phyloP scores from a whole-genome alignment of 305 asterid genomes.

The Petunia hybrid region DNA sequence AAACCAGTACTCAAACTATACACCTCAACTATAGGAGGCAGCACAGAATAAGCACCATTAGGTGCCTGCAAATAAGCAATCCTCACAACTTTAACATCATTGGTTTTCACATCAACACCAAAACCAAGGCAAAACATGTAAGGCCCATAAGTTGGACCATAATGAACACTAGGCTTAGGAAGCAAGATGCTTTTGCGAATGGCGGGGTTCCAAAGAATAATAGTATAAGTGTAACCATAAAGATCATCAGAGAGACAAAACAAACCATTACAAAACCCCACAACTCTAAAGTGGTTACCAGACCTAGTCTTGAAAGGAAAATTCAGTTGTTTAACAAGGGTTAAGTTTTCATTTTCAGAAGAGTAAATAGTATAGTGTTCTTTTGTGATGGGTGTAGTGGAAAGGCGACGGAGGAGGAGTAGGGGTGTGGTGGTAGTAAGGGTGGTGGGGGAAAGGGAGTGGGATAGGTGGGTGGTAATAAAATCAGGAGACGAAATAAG shows the following conservation, averaged over 20 bases:
- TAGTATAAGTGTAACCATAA: neutral
- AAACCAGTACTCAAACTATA: slow-evolving; percentile 21
- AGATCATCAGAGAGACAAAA: slow-evolving; percentile 33
- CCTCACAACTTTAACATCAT: neutral
- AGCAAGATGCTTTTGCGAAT: slow-evolving; percentile 30
- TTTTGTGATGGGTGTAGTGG: neutral
- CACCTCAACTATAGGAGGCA: slow-evolving; percentile 34
- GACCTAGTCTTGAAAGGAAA: slow-evolving; percentile 35
- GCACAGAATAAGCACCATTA: neutral
- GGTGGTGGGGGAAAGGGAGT: no score
- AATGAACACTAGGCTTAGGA: slow-evolving; percentile 31
- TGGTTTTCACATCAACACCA: neutral
- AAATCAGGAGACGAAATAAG: slow-evolving; percentile 33
- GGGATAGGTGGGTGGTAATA: slow-evolving; percentile 18
- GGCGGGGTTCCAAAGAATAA: slow-evolving; percentile 40
- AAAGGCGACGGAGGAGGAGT: neutral
- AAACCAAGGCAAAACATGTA: slow-evolving; percentile 17
- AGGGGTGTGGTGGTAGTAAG: no score
- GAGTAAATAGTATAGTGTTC: slow-evolving; percentile 32
- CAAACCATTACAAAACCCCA: slow-evolving; percentile 41
- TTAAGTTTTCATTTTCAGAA: neutral
- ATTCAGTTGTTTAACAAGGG: slow-evolving; percentile 25
- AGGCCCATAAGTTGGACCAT: neutral
- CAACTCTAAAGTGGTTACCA: slow-evolving; percentile 24
- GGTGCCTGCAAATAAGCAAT: no score